phyloP scores from a whole-genome alignment of 1,139 yeast species.

The Saccharomyces hybrid region DNA sequence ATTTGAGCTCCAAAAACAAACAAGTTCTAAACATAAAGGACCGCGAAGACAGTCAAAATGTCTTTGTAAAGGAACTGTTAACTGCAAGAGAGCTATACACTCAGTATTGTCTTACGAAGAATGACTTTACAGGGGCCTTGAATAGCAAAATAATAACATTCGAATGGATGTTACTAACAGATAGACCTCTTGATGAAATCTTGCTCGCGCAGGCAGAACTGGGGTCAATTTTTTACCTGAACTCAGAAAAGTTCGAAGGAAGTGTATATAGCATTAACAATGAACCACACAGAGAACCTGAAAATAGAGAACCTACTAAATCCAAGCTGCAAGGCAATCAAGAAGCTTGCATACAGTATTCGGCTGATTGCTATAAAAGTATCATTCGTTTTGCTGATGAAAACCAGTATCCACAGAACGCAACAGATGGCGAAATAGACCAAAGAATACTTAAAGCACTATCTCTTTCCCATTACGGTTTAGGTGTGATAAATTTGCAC shows the following conservation, averaged over 20 bases:
- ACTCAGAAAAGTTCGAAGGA: conserved; percentile 57
- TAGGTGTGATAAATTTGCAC: conserved; percentile 72
- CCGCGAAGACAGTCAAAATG: conserved; percentile 42
- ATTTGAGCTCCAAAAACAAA: conserved; percentile 19
- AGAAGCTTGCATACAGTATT: background rate
- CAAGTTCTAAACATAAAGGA: background rate
- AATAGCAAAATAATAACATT: conserved; percentile 56
- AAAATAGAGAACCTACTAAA: background rate
- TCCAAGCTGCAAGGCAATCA: background rate
- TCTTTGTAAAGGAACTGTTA: conserved; percentile 66
- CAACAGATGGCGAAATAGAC: conserved; percentile 24
- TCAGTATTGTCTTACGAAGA: conserved; percentile 54
- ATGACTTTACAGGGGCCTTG: conserved; percentile 56
- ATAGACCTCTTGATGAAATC: conserved; percentile 53
- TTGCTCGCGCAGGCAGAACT: conserved; percentile 60
- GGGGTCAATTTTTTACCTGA: conserved; percentile 61
- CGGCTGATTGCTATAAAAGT: background rate
- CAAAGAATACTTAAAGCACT: conserved; percentile 49
- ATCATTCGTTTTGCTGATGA: conserved; percentile 1
- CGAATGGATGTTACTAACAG: conserved; percentile 66
- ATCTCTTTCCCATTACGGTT: conserved; percentile 73
- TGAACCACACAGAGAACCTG: background rate
- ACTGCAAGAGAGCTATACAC: conserved; percentile 61
- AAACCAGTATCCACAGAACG: background rate
- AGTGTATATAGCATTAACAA: conserved; percentile 29